Evolutionary conservation across 352 stramenopile species (phyloP), one percentile per base, ranked within the genome.

Genomic region (Phytopythium delawarense): DNA sequence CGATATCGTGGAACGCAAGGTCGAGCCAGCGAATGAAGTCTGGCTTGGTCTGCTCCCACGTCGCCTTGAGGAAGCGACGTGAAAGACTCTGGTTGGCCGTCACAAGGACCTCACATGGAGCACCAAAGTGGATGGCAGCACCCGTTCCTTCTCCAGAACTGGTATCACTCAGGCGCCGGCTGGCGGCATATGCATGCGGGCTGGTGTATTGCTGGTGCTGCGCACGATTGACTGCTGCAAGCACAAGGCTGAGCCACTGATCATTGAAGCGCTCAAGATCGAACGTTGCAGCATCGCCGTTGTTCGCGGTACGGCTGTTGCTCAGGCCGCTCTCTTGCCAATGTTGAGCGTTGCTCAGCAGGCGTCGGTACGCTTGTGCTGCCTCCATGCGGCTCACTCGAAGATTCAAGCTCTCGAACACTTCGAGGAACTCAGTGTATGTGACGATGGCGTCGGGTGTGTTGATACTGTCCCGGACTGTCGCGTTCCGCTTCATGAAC

Each of bases 1-100:
- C 75, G 18, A 84, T 59, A 30, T 81, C 75, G 51, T 80, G 66
- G 39, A 84, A 79, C 32, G 61, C 56, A 1, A 57, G 48, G 28
- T 81, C 68, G 9, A 84, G 53, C 25, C 59, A 67, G 28, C 66
- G 73, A 18, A 84, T 79, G 15, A 76, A 65, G 34, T 78, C 73
- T 18, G 69, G 66, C 58, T 79, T 84, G 16, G 71, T 79, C 40
- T 76, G 68, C 39, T 79, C 57, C 75, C 75, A 84, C 13, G 66
- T 79, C 34, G 63, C 64, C 2, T 59, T 59, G 7, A 84, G 64
- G 30, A 81, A 84, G 15, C 70, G 70, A 18, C 61, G 60, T 4
- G 75, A 74, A 4, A 81, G 66, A 21, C 60, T 53, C 23, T 68
- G 63, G 16, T 74, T 79, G 6, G 68, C 71, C 6, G 55, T 23